Base-by-base conservation (phyloP, 2,329 filamentous ascomycete species). In the Epichloe baconii region DNA sequence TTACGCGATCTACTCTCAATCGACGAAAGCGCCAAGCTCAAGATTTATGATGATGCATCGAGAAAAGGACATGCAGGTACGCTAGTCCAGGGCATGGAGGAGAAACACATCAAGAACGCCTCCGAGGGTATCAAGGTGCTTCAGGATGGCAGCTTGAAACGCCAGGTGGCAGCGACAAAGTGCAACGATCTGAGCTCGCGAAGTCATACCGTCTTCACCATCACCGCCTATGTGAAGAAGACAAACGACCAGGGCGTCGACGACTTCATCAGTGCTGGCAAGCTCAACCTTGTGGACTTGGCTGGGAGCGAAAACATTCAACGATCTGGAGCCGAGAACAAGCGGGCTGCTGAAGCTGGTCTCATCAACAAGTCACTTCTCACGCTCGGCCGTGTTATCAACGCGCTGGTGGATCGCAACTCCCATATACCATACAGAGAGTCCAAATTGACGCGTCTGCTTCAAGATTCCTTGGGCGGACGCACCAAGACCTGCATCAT, bases 121-220 rank as follows among this genome's bases (percentile, higher is more conserved):
- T 76, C 79, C 12, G 85, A 89, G 48, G 93, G 93, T 54, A 90
- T 98, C 67, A 86, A 87, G 68, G 77, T 96, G 55, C 78, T 98
- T 44, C 88, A 93, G 60, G 78, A 85, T 56, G 94, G 93, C 55
- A 96, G 89, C 66, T 77, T 93, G 69, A 95, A 90, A 68, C 85
- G 93, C 47, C 93, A 98, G 68, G 93, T 98, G n/a, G 94, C 93
- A 5, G 89, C 94, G 4, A 98, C 93, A n/a, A 97, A 97, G 68
- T 98, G 93, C 78, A 98, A 98, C 66, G 93, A 98, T 61, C 80
- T 97, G 51, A 96, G 90, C 68, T 96, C 90, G 60, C 83, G 93
- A 66, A 95, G 90, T 71, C 94, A 98, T 64, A 98, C 93, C 0
- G 86, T 98, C 21, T 98, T 98, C 64, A 97, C 93, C 7, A 87